Percentiles rank a stretch among this genome's conserved stretches.
phyloP scores from a whole-genome alignment of 768 basidiomycete species.

The Pleurotus salmoneostramineus region DNA sequence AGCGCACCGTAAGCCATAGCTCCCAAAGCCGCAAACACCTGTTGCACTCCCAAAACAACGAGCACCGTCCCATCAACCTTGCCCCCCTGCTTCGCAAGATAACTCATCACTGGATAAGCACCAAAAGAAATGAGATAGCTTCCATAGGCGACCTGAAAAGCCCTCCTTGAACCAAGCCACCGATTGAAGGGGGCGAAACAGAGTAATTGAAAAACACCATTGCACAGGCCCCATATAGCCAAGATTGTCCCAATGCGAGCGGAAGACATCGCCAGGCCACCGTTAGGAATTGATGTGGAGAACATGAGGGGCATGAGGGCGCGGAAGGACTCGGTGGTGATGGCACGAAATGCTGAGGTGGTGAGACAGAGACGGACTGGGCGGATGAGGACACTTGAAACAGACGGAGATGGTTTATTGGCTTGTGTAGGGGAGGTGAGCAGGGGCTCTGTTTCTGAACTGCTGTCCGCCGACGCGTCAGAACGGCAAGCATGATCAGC shows the following conservation, averaged over 20 bases:
- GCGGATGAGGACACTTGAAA: slow-evolving; percentile 18
- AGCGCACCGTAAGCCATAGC: slow-evolving; percentile 33
- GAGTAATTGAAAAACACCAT: slow-evolving; percentile 46
- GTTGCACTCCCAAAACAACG: slow-evolving; percentile 27
- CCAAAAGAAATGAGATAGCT: slow-evolving; percentile 20
- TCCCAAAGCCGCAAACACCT: slow-evolving; percentile 19
- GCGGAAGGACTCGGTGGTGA: slow-evolving; percentile 15
- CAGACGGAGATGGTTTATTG: not conserved
- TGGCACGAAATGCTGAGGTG: slow-evolving; percentile 22
- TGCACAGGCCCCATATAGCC: slow-evolving; percentile 45
- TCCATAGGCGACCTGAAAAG: slow-evolving; percentile 37
- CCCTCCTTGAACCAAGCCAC: slow-evolving; percentile 46
- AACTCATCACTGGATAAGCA: slow-evolving; percentile 31
- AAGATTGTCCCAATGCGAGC: slow-evolving; percentile 50
- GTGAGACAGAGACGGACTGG: slow-evolving; percentile 19
- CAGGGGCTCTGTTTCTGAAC: too few relatives aligned
- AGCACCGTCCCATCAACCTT: slow-evolving; percentile 26
- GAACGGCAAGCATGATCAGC: not conserved
- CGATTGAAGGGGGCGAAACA: slow-evolving; percentile 45
- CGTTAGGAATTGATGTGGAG: slow-evolving; percentile 47
- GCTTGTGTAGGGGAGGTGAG: too few relatives aligned
- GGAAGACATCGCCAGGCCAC: slow-evolving; percentile 54
- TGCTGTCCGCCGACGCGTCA: too few relatives aligned
- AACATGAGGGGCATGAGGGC: slow-evolving; percentile 24
- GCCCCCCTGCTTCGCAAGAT: slow-evolving; percentile 27